Evolutionary conservation across 2,329 filamentous ascomycete genomes (phyloP), one percentile per base, ranked within the genome.

Genomic region (Cercospora nicotianae): DNA sequence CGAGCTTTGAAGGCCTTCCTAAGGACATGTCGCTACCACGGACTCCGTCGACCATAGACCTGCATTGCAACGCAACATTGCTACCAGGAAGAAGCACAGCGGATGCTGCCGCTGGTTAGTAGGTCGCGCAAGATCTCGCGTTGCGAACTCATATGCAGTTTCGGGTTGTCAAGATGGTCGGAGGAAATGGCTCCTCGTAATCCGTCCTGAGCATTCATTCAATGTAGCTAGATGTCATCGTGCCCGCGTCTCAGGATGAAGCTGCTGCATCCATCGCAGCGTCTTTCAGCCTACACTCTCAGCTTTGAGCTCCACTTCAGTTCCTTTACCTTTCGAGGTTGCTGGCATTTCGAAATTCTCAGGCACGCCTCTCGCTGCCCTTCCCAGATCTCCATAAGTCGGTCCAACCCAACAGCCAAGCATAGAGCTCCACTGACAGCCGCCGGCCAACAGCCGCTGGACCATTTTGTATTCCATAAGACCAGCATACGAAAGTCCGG

Each of bases 381-480:
- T 80, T 82, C 77, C 82, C 48, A 72, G 70, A 28, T 73, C 73
- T 20, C 79, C 74, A 76, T 75, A 75, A 3, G 67, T 67, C 3
- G 75, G 73, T 0, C 94, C 94, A 4, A 94, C 90, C 86, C 94
- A 99, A 16, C 90, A 91, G 5, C 92, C 93, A 31, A 96, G 80
- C 72, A 95, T 83, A 31, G 84, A 84, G 77, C 93, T 96, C 91
- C 92, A 99, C 67, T 87, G 87, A 78, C 93, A 94, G 55, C 92
- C 89, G 53, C 92, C 91, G 1, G 84, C 86, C 63, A 87, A 81
- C 13, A 96, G 85, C 65, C 90, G 87, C 75, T 92, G 90, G 57
- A 98, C 90, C 78, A 96, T 89, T 74, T 88, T 88, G 80, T 93
- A 97, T 0, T 93, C 94, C 70, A 90, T 87, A 53, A 88, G 83